phyloP scores from a whole-genome alignment of 768 basidiomycete genomes.

The Tylopilus rubrobrunneus region DNA sequence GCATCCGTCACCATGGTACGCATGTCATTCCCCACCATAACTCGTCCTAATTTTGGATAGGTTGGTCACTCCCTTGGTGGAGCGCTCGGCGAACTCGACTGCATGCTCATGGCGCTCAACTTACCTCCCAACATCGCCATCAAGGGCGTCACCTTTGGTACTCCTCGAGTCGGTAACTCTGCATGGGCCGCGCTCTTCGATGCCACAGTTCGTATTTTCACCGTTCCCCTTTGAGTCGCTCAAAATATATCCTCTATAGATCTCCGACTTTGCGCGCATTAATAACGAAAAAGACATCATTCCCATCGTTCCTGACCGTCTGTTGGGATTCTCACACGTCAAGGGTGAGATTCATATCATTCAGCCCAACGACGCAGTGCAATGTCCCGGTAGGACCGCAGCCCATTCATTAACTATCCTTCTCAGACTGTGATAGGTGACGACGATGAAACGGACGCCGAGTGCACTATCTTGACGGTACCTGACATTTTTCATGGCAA shows the following conservation, averaged over 20 bases:
- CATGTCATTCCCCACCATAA: not conserved
- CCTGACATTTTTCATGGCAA: conserved; percentile 50
- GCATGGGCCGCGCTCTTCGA: conserved; percentile 30
- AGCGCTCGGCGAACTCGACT: conserved; percentile 49
- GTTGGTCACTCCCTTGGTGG: conserved; percentile 53
- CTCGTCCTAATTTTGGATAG: conserved; percentile 10
- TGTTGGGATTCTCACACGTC: conserved; percentile 43
- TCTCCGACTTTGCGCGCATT: conserved; percentile 25
- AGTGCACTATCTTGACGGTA: conserved; percentile 53
- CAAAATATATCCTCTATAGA: conserved; percentile 2
- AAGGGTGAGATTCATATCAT: conserved; percentile 44
- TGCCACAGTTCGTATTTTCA: conserved; percentile 14
- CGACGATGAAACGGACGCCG: conserved; percentile 50
- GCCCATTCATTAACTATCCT: not conserved
- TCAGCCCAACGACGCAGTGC: conserved; percentile 30
- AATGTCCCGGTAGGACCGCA: conserved; percentile 37
- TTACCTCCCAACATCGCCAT: conserved; percentile 37
- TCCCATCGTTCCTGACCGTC: conserved; percentile 53
- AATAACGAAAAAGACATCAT: conserved; percentile 40
- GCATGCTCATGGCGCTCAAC: conserved; percentile 45
- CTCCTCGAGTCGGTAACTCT: conserved; percentile 28
- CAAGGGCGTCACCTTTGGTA: conserved; percentile 31
- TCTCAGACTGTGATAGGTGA: conserved; percentile 32
- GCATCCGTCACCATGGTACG: conserved; percentile 41
- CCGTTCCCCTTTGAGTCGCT: not conserved